phyloP scores from a whole-genome alignment of 768 basidiomycete genomes.

The Mycena metata region DNA sequence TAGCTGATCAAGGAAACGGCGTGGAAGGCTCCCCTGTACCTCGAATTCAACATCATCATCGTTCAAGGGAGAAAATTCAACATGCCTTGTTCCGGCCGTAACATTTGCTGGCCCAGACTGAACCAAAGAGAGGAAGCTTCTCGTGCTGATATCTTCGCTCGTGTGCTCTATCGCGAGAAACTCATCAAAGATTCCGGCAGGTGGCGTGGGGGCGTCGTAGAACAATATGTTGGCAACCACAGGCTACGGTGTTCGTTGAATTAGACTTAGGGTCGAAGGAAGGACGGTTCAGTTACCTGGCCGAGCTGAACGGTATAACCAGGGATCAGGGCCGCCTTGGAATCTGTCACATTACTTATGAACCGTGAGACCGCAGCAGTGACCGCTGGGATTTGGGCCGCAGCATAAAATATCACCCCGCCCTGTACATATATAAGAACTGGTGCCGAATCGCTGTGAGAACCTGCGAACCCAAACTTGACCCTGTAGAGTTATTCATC shows the following conservation, averaged over 20 bases:
- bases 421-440: slow-evolving; percentile 51
- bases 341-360: slow-evolving; percentile 57
- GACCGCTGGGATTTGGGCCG: slow-evolving; percentile 42
- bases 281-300: slow-evolving; percentile 44
- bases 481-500: slow-evolving; percentile 24
- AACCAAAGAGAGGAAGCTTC: slow-evolving; percentile 59
- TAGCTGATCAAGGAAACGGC: slow-evolving; percentile 58
- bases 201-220: slow-evolving; percentile 68
- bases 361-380: slow-evolving; percentile 57
- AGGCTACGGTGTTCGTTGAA: slow-evolving; percentile 34
- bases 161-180: slow-evolving; percentile 62
- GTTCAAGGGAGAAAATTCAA: neutral
- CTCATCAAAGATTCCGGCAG: slow-evolving; percentile 64
- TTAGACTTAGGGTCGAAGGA: neutral
- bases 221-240: slow-evolving; percentile 58
- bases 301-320: slow-evolving; percentile 56
- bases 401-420: slow-evolving; percentile 56
- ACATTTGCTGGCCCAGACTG: slow-evolving; percentile 51
- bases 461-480: slow-evolving; percentile 67
- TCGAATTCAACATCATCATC: too few relatives aligned
- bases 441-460: neutral
- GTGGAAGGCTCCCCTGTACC: slow-evolving; percentile 52
- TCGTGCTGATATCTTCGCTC: slow-evolving; percentile 53
- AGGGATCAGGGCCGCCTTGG: slow-evolving; percentile 64
- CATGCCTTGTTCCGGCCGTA: slow-evolving; percentile 46